phyloP scores from a whole-genome alignment of 495 filamentous ascomycete species.

The Mycothermus thermophilus region DNA sequence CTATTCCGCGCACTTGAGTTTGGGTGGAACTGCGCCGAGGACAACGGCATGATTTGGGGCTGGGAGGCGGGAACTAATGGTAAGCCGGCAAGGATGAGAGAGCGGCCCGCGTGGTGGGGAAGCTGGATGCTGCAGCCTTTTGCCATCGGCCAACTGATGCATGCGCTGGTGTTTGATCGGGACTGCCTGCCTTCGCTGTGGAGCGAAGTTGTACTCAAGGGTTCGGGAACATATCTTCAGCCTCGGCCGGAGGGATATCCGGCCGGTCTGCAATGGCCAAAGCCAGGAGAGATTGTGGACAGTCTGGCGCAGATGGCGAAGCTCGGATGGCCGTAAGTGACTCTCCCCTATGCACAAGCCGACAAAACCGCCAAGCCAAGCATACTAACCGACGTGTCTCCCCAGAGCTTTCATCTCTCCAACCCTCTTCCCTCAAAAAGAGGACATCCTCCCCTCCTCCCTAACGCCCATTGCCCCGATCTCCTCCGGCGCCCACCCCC shows the following conservation, averaged over 20 bases:
- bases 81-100: slow-evolving; percentile 24
- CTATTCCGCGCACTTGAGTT: slow-evolving; percentile 73
- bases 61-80: slow-evolving; percentile 24
- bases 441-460: slow-evolving; percentile 47
- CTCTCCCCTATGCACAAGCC: background rate
- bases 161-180: slow-evolving; percentile 84
- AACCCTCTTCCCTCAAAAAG: slow-evolving; percentile 63
- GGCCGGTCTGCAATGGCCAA: slow-evolving; percentile 55
- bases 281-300: slow-evolving; percentile 62
- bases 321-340: slow-evolving; percentile 69
- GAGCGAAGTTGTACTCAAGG: slow-evolving; percentile 56
- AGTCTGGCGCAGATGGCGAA: slow-evolving; percentile 65
- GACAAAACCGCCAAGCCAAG: too few species aligned
- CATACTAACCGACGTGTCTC: too few species aligned
- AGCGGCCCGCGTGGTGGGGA: slow-evolving; percentile 76
- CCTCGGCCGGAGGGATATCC: slow-evolving; percentile 57
- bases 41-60: slow-evolving; percentile 63
- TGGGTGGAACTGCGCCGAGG: slow-evolving; percentile 68
- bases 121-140: slow-evolving; percentile 92
- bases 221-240: slow-evolving; percentile 68
- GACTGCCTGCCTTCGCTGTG: slow-evolving; percentile 39
- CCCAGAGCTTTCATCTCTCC: slow-evolving; percentile 56
- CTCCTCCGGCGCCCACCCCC: slow-evolving; percentile 69
- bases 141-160: slow-evolving; percentile 79
- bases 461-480: slow-evolving; percentile 62